A percentile compares a stretch with the other conserved stretches of the same genome.
Evolutionary conservation across 108 stramenopile genomes (phyloP).

Genomic region (Nitzschia sp.): DNA sequence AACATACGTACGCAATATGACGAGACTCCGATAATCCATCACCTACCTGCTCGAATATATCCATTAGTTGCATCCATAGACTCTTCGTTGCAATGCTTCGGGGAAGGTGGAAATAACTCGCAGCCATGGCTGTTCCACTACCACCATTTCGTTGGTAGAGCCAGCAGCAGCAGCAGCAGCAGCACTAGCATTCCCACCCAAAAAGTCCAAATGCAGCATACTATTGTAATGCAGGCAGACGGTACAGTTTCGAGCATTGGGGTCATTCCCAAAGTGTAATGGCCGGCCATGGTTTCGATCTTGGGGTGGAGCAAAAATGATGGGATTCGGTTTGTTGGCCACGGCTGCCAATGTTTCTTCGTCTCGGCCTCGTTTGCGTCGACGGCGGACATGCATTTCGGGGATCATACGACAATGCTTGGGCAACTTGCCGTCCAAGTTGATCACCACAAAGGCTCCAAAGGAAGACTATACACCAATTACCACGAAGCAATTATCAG

Average conservation of each 20-base stretch:
- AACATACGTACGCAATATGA: neutral
- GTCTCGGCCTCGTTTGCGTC: conserved; percentile 18
- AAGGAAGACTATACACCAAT: conserved; percentile 75
- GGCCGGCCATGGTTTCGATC: neutral
- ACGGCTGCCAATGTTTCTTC: conserved; percentile 9
- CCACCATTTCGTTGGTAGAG: conserved; percentile 72
- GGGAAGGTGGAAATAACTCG: conserved; percentile 75
- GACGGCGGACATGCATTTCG: conserved; percentile 52
- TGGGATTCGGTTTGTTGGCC: neutral
- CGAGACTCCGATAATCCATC: neutral
- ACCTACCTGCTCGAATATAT: neutral
- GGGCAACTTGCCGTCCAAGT: conserved; percentile 60
- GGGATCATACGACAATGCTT: conserved; percentile 58
- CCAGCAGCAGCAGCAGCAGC: too few species aligned
- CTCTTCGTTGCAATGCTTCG: conserved; percentile 67
- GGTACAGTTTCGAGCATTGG: conserved; percentile 45
- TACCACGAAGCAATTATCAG: too few species aligned
- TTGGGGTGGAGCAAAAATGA: conserved; percentile 10
- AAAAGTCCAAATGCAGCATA: conserved; percentile 72
- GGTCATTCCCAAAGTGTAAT: conserved; percentile 8
- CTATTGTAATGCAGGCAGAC: conserved; percentile 77
- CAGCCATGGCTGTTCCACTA: conserved; percentile 88
- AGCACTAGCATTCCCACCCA: too few species aligned
- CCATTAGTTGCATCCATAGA: conserved; percentile 62
- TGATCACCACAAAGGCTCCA: conserved; percentile 72